These are phyloP conservation scores for Diplotaxis tenuifolia DNA, from an alignment of 345 rosid species.

Conservation along the genomic window DNA sequence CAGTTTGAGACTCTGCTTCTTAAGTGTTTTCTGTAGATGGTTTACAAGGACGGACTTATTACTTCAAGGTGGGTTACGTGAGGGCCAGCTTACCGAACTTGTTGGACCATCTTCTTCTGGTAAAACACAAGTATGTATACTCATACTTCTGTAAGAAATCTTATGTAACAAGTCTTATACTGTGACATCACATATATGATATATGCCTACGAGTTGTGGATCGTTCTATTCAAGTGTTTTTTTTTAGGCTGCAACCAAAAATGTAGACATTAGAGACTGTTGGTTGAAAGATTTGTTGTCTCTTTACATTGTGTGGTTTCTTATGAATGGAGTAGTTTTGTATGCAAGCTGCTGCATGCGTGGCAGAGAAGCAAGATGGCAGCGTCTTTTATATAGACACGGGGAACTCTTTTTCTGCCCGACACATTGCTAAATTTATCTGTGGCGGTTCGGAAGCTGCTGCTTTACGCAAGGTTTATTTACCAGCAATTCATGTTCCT, in stretches of 20 bases:
- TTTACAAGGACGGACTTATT: constrained; percentile 58
- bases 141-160: background rate
- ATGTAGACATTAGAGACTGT: background rate
- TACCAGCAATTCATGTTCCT: background rate
- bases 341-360: constrained; percentile 55
- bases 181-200: background rate
- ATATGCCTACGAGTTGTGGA: background rate
- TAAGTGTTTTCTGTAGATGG: background rate
- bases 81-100: constrained; percentile 73
- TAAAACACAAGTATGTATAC: constrained; percentile 70
- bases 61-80: constrained; percentile 63
- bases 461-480: constrained; percentile 39
- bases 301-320: constrained; percentile 2
- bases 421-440: constrained; percentile 51
- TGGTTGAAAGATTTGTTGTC: background rate
- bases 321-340: constrained; percentile 50
- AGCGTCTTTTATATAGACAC: constrained; percentile 66
- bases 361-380: constrained; percentile 50
- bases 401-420: constrained; percentile 77
- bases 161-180: background rate
- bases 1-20: background rate
- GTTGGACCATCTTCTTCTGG: constrained; percentile 90
- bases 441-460: constrained; percentile 35
- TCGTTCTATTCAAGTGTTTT: background rate
- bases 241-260: background rate